Evolutionary conservation across 176 grass and related monocot genomes (phyloP), one percentile per base, ranked within the genome.

Genomic region (Triticum dicoccoides): DNA sequence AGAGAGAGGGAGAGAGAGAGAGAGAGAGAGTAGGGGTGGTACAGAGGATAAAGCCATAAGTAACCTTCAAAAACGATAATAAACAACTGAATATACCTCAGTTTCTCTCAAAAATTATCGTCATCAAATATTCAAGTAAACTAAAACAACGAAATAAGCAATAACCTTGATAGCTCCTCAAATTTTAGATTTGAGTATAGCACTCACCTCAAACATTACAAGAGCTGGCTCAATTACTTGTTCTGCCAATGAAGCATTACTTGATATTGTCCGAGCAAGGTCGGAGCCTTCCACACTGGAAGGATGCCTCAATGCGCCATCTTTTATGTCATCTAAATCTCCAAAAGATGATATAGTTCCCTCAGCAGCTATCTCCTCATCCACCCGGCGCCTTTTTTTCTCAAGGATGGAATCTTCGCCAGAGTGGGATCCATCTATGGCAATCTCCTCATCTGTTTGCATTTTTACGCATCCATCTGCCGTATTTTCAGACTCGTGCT

Each of bases 121-220:
- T 47, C 79, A 81, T n/a, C 17, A 49, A 66, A 49, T 10, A 14
- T 67, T 21, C 14, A 82, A 68, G 52, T 34, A 33, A 82, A 81
- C 42, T 8, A 51, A 70, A 45, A 38, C 11, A 82, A 70, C 44
- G 12, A 82, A 56, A 82, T 58, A 70, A 70, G 33, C 65, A 51
- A 51, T 70, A 4, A 82, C 24, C 32, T 37, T 37, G 20, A 69
- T 82, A 69, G 24, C n/a, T 52, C 42, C 4, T 76, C 35, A 82
- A 62, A 77, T 69, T 58, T 27, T 58, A 91, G 38, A 56, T 56
- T 56, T 77, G 30, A 18, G 14, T 3, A 80, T 45, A 62, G 52
- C 66, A 15, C 88, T 91, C 84, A 98, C 96, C 94, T 99, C 97
- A 88, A 99, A 96, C 97, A 99, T 99, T 64, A 99, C 97, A 87